Percentiles rank a stretch among this genome's conserved stretches.
Conservation (phyloP, 768 basidiomycete species). For the Termitomyces sp. region DNA sequence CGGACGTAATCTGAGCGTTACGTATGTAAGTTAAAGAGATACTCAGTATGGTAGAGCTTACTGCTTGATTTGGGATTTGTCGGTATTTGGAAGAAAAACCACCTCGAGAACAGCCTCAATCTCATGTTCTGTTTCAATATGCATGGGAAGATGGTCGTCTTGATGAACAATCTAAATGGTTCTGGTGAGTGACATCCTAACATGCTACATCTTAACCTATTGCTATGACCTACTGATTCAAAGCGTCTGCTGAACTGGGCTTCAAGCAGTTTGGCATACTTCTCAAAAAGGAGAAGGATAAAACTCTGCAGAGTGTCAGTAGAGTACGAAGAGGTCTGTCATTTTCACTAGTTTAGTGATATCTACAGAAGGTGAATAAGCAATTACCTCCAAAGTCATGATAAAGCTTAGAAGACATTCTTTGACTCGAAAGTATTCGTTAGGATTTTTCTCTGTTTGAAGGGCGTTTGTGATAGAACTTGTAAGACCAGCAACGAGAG, state of each 20-base stretch:
- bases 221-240: constrained; percentile 50
- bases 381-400: constrained; percentile 82
- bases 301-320: constrained; percentile 78
- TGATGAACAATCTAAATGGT: constrained; percentile 63
- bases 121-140: constrained; percentile 53
- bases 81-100: constrained; percentile 75
- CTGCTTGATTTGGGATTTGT: constrained; percentile 55
- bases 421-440: constrained; percentile 77
- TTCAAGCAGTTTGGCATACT: constrained; percentile 79
- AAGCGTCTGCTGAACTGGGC: constrained; percentile 77
- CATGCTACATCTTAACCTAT: background rate
- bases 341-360: background rate
- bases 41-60: constrained; percentile 21
- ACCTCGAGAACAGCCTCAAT: constrained; percentile 69
- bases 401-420: constrained; percentile 81
- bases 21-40: background rate
- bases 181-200: background rate
- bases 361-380: background rate
- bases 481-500: constrained; percentile 68
- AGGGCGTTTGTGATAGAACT: constrained; percentile 70
- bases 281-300: constrained; percentile 85
- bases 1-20: constrained; percentile 45
- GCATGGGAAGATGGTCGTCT: constrained; percentile 91
- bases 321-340: constrained; percentile 81
- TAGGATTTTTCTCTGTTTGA: constrained; percentile 69